Conservation (phyloP, 169 alveolate genomes). For the Plasmodium blacklocki region DNA sequence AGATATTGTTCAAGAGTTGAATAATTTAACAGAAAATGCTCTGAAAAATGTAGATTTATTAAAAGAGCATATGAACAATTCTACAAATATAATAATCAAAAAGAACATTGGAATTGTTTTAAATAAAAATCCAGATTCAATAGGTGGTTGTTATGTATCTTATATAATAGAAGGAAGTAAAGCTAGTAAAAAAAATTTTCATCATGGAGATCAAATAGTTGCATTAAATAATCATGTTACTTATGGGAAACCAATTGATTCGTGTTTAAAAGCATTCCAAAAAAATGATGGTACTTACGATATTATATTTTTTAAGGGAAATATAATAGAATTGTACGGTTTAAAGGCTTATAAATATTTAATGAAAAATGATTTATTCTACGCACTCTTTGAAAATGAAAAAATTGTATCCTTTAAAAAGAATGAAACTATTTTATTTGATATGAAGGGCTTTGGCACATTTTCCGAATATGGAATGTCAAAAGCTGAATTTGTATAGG, state of each 20-base stretch:
- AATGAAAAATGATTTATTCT: constrained; percentile 29
- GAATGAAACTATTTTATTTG: constrained; percentile 55
- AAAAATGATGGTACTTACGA: constrained; percentile 71
- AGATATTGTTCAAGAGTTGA: constrained; percentile 45
- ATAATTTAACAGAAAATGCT: constrained; percentile 30
- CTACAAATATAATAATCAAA: constrained; percentile 23
- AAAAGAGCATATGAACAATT: constrained; percentile 61
- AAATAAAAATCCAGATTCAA: constrained; percentile 68
- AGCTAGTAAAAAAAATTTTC: constrained; percentile 73
- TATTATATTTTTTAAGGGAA: constrained; percentile 69
- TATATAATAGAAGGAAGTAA: constrained; percentile 67
- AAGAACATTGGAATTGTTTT: constrained; percentile 70
- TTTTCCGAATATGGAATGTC: constrained; percentile 73
- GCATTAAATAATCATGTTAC: constrained; percentile 64
- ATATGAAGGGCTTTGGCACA: constrained; percentile 70
- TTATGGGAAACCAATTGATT: constrained; percentile 71
- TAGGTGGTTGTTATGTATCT: constrained; percentile 73
- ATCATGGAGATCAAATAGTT: constrained; percentile 75
- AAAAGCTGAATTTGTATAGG: constrained; percentile 9
- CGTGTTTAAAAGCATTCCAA: constrained; percentile 63
- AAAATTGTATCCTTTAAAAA: constrained; percentile 56
- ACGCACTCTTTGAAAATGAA: constrained; percentile 69
- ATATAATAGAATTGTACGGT: constrained; percentile 70
- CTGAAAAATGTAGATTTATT: constrained; percentile 54
- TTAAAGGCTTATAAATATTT: constrained; percentile 66